These are phyloP conservation scores for Starmerella sirachaensis DNA, from an alignment of 805 yeast genomes.

Conservation along the genomic window DNA sequence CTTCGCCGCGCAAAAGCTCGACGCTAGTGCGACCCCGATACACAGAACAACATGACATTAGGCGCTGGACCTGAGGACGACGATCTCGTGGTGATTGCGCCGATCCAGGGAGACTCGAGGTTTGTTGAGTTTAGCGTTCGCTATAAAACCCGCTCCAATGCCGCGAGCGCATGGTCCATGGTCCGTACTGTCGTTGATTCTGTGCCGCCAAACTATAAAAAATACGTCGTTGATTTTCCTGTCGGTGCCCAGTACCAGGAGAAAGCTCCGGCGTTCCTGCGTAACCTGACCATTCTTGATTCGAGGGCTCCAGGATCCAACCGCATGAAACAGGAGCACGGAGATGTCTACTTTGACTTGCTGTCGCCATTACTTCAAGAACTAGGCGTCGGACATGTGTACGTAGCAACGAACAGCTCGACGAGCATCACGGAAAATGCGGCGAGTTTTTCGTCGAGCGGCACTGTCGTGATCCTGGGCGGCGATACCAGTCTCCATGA, in stretches of 20 bases:
- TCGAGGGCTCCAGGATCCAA: conserved; percentile 27
- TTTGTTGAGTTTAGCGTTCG: conserved; percentile 11
- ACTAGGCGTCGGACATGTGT: conserved; percentile 27
- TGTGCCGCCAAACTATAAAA: conserved; percentile 4
- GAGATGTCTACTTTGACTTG: conserved; percentile 24
- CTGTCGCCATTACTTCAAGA: conserved; percentile 28
- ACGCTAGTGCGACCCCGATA: no score
- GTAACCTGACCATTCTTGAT: conserved; percentile 28
- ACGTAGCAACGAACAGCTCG: conserved; percentile 27
- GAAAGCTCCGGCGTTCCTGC: conserved; percentile 21
- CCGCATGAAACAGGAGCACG: conserved; percentile 1
- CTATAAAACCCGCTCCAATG: neutral
- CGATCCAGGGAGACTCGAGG: conserved; percentile 6
- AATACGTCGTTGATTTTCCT: conserved; percentile 12
- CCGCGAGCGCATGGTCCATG: conserved; percentile 7
- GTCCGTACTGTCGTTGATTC: conserved; percentile 7
- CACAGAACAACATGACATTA: no score
- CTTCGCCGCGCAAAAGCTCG: no score
- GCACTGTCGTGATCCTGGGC: conserved; percentile 51
- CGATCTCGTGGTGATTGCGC: conserved; percentile 10
- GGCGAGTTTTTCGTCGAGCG: conserved; percentile 22
- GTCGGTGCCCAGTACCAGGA: conserved; percentile 10
- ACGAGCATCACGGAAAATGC: conserved; percentile 28
- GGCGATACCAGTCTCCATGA: conserved; percentile 84
- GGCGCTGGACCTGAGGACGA: no score